Evolutionary conservation across 768 basidiomycete species (phyloP), one percentile per base, ranked within the genome.

Genomic region (Trametes meyenii): DNA sequence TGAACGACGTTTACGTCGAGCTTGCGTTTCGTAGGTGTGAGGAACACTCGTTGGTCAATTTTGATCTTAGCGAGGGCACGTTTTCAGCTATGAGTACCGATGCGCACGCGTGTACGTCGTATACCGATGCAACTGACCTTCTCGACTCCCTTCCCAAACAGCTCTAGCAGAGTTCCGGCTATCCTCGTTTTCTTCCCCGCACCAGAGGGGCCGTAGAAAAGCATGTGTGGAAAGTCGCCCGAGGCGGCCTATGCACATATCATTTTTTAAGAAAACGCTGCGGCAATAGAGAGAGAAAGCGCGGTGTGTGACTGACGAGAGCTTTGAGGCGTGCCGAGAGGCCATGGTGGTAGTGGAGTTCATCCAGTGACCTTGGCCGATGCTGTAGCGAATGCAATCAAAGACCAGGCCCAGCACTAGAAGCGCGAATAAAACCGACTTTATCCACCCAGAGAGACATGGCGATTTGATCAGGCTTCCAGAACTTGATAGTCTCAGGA

Each of bases 131-230:
- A 1, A 62, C 81, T 26, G 62, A 90, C 96, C 81, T 96, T 98
- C 74, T 98, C 96, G 1, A 89, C 94, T 1, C 96, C 94, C 45
- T 85, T 79, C 0, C 96, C 97, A 76, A 94, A 99, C 51, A 98
- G 74, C 68, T 97, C 88, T 64, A 89, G 80, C 60, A 99, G 73
- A 6, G 93, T 96, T 63, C 91, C 92, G 67, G 89, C 88, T 67
- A 98, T 94, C 39, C 96, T 82, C 45, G 96, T 98, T 83, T 99
- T 99, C 81, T 98, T 98, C 16, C 96, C 96, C 14, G 96, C 94
- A 21, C 96, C 96, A 4, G 92, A 92, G 10, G 96, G 96, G 0
- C 96, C 96, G 70, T 98, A 99, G 78, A 98, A 96, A 1, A 99
- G 84, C 79, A 97, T 88, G 72, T 99, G 96, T 8, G 96, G 96